Conservation (phyloP, 306 rosid species). For the Prunus armeniaca region DNA sequence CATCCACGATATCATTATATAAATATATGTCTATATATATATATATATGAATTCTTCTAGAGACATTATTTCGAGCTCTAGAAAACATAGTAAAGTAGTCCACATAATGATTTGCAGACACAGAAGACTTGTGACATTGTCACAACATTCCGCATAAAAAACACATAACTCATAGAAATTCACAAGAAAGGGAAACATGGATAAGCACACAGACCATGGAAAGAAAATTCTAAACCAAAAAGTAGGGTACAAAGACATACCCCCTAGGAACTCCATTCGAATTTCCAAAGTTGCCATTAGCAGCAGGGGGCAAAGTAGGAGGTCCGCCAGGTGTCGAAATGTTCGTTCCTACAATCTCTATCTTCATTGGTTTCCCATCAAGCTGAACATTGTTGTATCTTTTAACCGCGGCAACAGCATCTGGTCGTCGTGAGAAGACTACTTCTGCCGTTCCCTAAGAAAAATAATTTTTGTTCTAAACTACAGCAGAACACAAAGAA, state of each 20-base stretch:
- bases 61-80: too few relatives aligned
- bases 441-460: conserved; percentile 91
- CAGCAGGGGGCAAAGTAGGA: conserved; percentile 32
- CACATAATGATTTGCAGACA: neutral
- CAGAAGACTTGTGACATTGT: too few relatives aligned
- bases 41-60: too few relatives aligned
- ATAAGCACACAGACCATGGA: neutral
- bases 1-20: neutral
- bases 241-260: conserved; percentile 30
- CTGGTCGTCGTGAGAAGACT: conserved; percentile 69
- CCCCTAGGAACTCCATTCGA: conserved; percentile 55
- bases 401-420: conserved; percentile 91
- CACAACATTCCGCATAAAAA: neutral
- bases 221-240: neutral
- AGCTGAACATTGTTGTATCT: conserved; percentile 92
- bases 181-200: neutral
- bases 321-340: conserved; percentile 47
- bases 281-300: conserved; percentile 50
- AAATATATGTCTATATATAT: too few relatives aligned
- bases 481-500: conserved; percentile 33
- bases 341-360: conserved; percentile 88
- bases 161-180: neutral
- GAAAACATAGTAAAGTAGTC: neutral
- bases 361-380: conserved; percentile 94
- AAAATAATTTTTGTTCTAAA: conserved; percentile 30